These are phyloP conservation scores for Breynia disticha DNA, from an alignment of 441 rosid genomes.

Conservation along the genomic window DNA sequence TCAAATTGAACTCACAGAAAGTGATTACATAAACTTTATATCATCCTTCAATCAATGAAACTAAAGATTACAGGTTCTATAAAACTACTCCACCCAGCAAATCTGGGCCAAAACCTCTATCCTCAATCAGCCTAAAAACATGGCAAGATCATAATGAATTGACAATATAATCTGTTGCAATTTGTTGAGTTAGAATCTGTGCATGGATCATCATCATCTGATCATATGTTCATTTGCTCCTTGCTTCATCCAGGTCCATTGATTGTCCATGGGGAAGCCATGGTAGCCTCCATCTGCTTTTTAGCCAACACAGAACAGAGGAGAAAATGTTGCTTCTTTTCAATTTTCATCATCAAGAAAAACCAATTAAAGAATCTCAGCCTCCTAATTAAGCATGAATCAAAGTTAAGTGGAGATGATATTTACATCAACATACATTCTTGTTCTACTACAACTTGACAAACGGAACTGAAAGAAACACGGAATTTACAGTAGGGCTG, in stretches of 20 bases:
- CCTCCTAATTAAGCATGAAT: no score
- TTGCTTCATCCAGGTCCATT: constrained; percentile 22
- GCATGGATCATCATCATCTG: constrained; percentile 25
- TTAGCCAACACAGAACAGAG: constrained; percentile 19
- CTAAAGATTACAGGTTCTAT: constrained; percentile 17
- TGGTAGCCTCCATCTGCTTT: constrained; percentile 40
- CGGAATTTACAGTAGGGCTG: no score
- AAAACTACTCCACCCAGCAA: constrained; percentile 2
- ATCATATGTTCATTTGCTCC: constrained; percentile 27
- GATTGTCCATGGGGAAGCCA: constrained; percentile 26
- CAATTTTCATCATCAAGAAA: constrained; percentile 6
- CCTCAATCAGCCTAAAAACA: no score
- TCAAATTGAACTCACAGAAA: constrained; percentile 1
- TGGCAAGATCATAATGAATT: no score
- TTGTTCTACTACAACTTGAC: no score
- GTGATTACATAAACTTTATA: constrained; percentile 17
- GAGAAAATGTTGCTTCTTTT: constrained; percentile 15
- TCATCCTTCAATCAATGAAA: constrained; percentile 2
- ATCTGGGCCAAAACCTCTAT: not conserved
- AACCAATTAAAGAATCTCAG: not conserved
- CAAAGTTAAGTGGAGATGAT: no score
- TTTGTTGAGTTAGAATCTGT: constrained; percentile 26
- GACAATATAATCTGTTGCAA: no score
- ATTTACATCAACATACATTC: no score
- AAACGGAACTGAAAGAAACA: no score